phyloP scores from a whole-genome alignment of 495 filamentous ascomycete genomes.

The Penicillium cataractarum region DNA sequence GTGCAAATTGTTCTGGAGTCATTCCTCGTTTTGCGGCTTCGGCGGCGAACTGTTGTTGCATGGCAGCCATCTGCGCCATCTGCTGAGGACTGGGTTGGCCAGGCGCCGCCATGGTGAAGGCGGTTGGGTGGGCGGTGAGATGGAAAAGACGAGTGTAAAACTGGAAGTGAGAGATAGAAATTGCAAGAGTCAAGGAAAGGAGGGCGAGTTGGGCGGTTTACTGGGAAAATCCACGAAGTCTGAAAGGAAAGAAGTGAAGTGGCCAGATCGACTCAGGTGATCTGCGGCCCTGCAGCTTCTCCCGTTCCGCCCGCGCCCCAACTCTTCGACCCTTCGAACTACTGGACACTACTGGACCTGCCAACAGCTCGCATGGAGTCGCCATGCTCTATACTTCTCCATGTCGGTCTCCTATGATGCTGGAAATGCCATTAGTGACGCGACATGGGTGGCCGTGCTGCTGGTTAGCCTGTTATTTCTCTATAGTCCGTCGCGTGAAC shows the following conservation, averaged over 20 bases:
- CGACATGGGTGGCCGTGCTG: constrained; percentile 41
- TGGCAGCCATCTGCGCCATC: constrained; percentile 77
- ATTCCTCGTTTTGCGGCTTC: constrained; percentile 76
- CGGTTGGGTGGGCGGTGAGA: neutral
- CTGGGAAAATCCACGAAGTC: constrained; percentile 13
- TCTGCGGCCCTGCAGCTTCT: constrained; percentile 23
- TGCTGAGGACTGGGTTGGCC: constrained; percentile 84
- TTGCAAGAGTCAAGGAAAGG: constrained; percentile 10
- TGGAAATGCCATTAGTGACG: constrained; percentile 34
- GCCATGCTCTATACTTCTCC: constrained; percentile 19
- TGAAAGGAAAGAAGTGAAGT: constrained; percentile 26
- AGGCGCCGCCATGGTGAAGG: constrained; percentile 48
- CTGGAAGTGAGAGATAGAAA: neutral
- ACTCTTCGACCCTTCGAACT: neutral
- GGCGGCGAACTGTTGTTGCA: constrained; percentile 81
- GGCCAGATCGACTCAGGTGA: constrained; percentile 45
- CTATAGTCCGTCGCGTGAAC: neutral
- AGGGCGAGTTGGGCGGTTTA: constrained; percentile 11
- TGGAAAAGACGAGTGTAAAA: neutral
- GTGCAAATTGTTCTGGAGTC: constrained; percentile 74
- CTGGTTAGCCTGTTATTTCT: constrained; percentile 33
- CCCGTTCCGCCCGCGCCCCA: constrained; percentile 1
- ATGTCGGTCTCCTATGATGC: constrained; percentile 43
- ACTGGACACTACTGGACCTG: neutral
- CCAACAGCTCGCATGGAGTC: neutral